A percentile compares a stretch with the other conserved stretches of the same genome.
These are phyloP conservation scores for Nothopassalora personata DNA, from an alignment of 2,329 filamentous ascomycete species.

Conservation along the genomic window DNA sequence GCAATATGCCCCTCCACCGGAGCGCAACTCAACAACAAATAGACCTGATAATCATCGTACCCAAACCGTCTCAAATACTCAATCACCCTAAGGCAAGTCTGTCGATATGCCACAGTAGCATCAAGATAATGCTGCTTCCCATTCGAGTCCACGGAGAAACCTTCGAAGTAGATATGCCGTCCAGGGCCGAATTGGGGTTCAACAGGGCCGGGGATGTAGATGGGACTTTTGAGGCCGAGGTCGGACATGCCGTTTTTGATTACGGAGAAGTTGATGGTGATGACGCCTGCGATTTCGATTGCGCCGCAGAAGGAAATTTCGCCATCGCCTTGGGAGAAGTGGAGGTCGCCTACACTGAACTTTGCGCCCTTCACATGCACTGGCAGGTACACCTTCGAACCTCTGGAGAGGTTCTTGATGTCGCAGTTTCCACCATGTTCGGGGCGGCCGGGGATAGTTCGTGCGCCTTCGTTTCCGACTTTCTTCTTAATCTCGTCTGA, in stretches of 20 bases:
- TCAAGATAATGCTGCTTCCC: slow-evolving; percentile 90
- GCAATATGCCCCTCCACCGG: slow-evolving; percentile 84
- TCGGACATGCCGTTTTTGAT: slow-evolving; percentile 74
- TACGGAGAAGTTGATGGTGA: slow-evolving; percentile 84
- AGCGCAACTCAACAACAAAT: slow-evolving; percentile 77
- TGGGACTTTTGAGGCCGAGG: slow-evolving; percentile 72
- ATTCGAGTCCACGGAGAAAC: slow-evolving; percentile 81
- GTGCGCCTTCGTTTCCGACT: slow-evolving; percentile 70
- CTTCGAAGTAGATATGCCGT: slow-evolving; percentile 78
- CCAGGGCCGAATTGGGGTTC: slow-evolving; percentile 83
- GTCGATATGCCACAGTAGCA: slow-evolving; percentile 77
- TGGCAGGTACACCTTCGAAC: slow-evolving; percentile 78
- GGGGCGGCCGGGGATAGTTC: slow-evolving; percentile 77
- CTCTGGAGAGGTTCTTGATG: slow-evolving; percentile 78
- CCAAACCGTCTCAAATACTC: slow-evolving; percentile 39
- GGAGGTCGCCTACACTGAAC: slow-evolving; percentile 75
- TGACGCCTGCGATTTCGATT: slow-evolving; percentile 90
- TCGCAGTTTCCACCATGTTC: slow-evolving; percentile 90
- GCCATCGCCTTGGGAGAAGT: slow-evolving; percentile 74
- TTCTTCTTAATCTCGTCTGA: slow-evolving; percentile 53
- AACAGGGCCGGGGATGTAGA: slow-evolving; percentile 81
- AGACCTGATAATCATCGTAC: slow-evolving; percentile 71
- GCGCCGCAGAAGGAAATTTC: slow-evolving; percentile 74
- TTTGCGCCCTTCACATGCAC: slow-evolving; percentile 83
- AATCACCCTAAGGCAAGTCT: slow-evolving; percentile 71